A percentile compares a stretch with the other conserved stretches of the same genome.
Evolutionary conservation across 2,329 filamentous ascomycete species (phyloP).

Genomic region (Ophiosphaerella korrae): DNA sequence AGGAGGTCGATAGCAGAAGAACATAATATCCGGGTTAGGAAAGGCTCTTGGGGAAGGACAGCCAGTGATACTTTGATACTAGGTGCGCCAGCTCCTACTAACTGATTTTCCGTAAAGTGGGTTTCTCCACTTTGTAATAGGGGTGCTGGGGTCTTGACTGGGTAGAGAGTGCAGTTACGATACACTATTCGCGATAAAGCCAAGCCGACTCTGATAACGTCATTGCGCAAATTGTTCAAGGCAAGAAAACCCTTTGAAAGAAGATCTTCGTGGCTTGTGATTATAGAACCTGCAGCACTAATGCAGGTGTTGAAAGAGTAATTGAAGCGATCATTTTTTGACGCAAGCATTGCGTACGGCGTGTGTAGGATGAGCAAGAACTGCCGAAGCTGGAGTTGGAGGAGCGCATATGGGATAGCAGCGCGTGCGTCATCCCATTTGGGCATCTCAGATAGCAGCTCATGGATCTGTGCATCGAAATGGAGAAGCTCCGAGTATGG

Average conservation of each 20-base stretch:
- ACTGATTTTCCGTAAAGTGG: slow-evolving; percentile 6
- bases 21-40: slow-evolving; percentile 32
- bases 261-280: slow-evolving; percentile 30
- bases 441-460: slow-evolving; percentile 27
- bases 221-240: slow-evolving; percentile 37
- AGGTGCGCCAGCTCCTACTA: slow-evolving; percentile 4
- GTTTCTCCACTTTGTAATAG: slow-evolving; percentile 1
- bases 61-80: slow-evolving; percentile 17
- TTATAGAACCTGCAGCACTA: slow-evolving; percentile 33
- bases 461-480: slow-evolving; percentile 37
- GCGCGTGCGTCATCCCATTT: slow-evolving; percentile 28
- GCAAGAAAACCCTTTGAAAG: slow-evolving; percentile 22
- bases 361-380: slow-evolving; percentile 43
- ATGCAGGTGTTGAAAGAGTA: slow-evolving; percentile 41
- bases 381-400: slow-evolving; percentile 42
- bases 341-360: slow-evolving; percentile 37
- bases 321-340: slow-evolving; percentile 30
- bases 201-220: slow-evolving; percentile 35
- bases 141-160: slow-evolving; percentile 7
- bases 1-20: slow-evolving; percentile 35
- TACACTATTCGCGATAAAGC: slow-evolving; percentile 34
- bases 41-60: slow-evolving; percentile 28
- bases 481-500: slow-evolving; percentile 41
- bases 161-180: slow-evolving; percentile 25
- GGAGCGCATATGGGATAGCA: slow-evolving; percentile 23